Evolutionary conservation across 257 asterid genomes (phyloP).

Genomic region (Cordia subcordata): DNA sequence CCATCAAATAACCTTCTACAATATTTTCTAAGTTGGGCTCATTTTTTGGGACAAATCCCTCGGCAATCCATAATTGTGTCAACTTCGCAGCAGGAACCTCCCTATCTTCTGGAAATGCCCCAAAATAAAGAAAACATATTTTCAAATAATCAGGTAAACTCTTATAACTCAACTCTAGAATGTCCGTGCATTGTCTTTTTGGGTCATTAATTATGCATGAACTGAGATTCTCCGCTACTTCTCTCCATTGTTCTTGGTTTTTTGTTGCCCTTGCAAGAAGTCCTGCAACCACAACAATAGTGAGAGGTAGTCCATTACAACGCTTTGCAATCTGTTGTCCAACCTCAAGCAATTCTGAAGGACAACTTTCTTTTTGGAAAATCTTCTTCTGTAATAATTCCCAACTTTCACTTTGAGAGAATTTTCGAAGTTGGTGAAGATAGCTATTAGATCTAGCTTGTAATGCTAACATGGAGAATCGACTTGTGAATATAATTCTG

Average conservation of each 20-base stretch:
- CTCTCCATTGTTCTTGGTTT: slow-evolving; percentile 6
- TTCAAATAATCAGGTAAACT: slow-evolving; percentile 21
- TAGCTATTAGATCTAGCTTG: neutral
- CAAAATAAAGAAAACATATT: slow-evolving; percentile 28
- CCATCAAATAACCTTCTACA: slow-evolving; percentile 14
- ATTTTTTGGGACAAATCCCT: slow-evolving; percentile 22
- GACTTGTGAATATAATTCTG: slow-evolving; percentile 16
- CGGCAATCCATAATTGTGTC: slow-evolving; percentile 20
- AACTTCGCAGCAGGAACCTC: slow-evolving; percentile 12
- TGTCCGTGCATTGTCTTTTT: slow-evolving; percentile 8
- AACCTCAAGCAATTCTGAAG: slow-evolving; percentile 13
- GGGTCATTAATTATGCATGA: neutral
- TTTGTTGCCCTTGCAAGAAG: slow-evolving; percentile 15
- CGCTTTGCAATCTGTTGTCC: slow-evolving; percentile 14
- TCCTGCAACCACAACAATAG: slow-evolving; percentile 15
- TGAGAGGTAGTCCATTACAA: slow-evolving; percentile 25
- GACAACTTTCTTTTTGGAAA: slow-evolving; percentile 9
- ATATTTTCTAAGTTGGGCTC: neutral
- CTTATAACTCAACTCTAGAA: slow-evolving; percentile 24
- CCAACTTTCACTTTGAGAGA: slow-evolving; percentile 12
- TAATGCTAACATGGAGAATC: neutral
- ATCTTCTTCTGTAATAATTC: slow-evolving; percentile 11
- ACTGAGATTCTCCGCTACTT: neutral
- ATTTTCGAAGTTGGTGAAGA: neutral
- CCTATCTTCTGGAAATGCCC: slow-evolving; percentile 9